A percentile compares a stretch with the other conserved stretches of the same genome.
These are phyloP conservation scores for Leccinum subgranulosum DNA, from an alignment of 768 basidiomycete species.

Conservation along the genomic window DNA sequence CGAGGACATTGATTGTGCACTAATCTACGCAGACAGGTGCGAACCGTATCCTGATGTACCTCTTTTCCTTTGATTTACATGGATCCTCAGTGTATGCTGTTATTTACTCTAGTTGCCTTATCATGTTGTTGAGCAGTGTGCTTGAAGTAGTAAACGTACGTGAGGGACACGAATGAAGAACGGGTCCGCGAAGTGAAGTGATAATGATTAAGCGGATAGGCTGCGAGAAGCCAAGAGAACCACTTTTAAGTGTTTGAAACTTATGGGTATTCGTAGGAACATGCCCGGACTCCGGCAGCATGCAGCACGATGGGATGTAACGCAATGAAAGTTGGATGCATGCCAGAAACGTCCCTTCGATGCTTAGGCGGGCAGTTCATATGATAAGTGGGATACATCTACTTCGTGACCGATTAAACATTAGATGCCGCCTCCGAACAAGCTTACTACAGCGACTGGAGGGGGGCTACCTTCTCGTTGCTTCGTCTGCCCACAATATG, in stretches of 20 bases:
- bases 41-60: too few species aligned
- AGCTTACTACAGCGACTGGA: conserved; percentile 64
- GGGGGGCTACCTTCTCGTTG: conserved; percentile 61
- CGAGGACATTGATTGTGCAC: conserved; percentile 21
- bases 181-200: background rate
- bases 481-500: conserved; percentile 78
- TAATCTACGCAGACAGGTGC: background rate
- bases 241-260: too few species aligned
- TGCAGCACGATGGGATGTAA: too few species aligned
- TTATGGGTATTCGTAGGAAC: too few species aligned
- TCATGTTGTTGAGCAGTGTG: too few species aligned
- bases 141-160: background rate
- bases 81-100: background rate
- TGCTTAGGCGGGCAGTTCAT: background rate
- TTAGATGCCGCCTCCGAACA: conserved; percentile 57
- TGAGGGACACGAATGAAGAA: background rate
- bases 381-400: background rate
- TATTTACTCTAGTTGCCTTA: background rate
- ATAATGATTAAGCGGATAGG: background rate
- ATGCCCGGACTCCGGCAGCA: too few species aligned
- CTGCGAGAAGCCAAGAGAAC: background rate
- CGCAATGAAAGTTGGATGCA: too few species aligned
- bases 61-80: too few species aligned
- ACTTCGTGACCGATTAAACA: background rate
- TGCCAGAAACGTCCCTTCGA: background rate